Conservation (phyloP, 495 filamentous ascomycete genomes). For the Penicillium maclennaniae region DNA sequence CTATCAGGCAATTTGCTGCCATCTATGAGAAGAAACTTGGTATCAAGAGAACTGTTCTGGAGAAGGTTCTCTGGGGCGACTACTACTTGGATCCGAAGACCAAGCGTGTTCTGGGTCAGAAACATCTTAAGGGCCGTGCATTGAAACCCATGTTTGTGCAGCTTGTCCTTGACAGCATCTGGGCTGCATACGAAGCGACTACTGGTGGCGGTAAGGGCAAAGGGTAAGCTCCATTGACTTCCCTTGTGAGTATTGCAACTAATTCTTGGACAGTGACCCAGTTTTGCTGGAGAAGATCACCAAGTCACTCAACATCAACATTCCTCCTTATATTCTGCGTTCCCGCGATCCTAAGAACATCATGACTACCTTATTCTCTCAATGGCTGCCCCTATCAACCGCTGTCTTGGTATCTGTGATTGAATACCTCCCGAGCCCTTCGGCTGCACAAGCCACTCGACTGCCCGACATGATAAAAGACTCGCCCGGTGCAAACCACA, state of each 20-base stretch:
- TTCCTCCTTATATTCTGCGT: slow-evolving; percentile 78
- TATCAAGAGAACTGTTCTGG: slow-evolving; percentile 83
- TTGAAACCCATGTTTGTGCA: slow-evolving; percentile 98
- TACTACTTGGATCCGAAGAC: slow-evolving; percentile 97
- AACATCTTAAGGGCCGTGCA: slow-evolving; percentile 86
- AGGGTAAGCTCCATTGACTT: slow-evolving; percentile 51
- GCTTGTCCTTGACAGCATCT: slow-evolving; percentile 91
- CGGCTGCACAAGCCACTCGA: slow-evolving; percentile 74
- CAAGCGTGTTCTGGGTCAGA: slow-evolving; percentile 82
- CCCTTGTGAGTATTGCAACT: slow-evolving; percentile 17
- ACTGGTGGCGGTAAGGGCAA: slow-evolving; percentile 75
- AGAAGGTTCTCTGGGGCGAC: slow-evolving; percentile 96
- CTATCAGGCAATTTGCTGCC: slow-evolving; percentile 85
- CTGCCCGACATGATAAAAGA: slow-evolving; percentile 72
- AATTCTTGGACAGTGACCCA: slow-evolving; percentile 58
- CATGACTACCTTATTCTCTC: slow-evolving; percentile 77
- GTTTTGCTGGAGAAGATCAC: slow-evolving; percentile 88
- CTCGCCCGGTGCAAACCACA: slow-evolving; percentile 71
- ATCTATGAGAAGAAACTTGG: slow-evolving; percentile 97
- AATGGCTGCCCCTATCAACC: slow-evolving; percentile 92
- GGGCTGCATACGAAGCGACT: slow-evolving; percentile 94
- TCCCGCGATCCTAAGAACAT: slow-evolving; percentile 80
- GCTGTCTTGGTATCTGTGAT: slow-evolving; percentile 89
- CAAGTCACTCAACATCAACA: slow-evolving; percentile 78
- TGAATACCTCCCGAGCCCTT: slow-evolving; percentile 87